Evolutionary conservation across 192 early-diverging fungal species (phyloP), one percentile per base, ranked within the genome.

Genomic region (Backusella luteola): DNA sequence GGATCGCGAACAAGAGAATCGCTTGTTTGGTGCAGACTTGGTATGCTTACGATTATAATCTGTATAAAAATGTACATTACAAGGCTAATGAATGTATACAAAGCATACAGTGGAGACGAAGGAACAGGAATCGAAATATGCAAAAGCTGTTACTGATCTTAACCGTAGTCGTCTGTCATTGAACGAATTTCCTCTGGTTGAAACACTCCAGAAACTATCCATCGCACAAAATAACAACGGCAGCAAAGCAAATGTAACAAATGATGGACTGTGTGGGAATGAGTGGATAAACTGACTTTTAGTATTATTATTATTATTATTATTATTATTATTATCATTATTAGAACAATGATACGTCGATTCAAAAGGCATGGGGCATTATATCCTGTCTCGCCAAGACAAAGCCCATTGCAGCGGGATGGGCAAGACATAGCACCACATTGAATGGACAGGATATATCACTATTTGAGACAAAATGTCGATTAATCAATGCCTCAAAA

Each of bases 401-500:
- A 14, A 44, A 71, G n/a, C 29, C 70, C 23, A 71, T 23, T 15
- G 70, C 2, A 49, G n/a, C 11, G 0, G 38, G 23, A 7, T 38
- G 67, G 29, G 29, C 35, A 34, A 34, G 35, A 68, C 15, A 34
- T 19, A 35, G 4, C n/a, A 36, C 29, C n/a, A 36, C 29, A 34
- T 32, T 5, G 34, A 68, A 35, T 36, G 12, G 17, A 15, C 35
- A 70, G 3, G 38, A 36, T 29, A 70, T 42, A 26, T 63, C 56
- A 29, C 29, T 63, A 23, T 23, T 44, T 34, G 42, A 49, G 34
- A 15, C 41, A 26, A 71, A 21, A 14, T 29, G 29, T 17, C 21
- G 75, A 49, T 59, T 77, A 44, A 72, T 77, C 15, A 21, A 44
- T 11, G n/a, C 46, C 2, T 74, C 78, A 14, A 59, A 46, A 56